phyloP scores from a whole-genome alignment of 2,329 filamentous ascomycete species.

The Bipolaris bicolor region DNA sequence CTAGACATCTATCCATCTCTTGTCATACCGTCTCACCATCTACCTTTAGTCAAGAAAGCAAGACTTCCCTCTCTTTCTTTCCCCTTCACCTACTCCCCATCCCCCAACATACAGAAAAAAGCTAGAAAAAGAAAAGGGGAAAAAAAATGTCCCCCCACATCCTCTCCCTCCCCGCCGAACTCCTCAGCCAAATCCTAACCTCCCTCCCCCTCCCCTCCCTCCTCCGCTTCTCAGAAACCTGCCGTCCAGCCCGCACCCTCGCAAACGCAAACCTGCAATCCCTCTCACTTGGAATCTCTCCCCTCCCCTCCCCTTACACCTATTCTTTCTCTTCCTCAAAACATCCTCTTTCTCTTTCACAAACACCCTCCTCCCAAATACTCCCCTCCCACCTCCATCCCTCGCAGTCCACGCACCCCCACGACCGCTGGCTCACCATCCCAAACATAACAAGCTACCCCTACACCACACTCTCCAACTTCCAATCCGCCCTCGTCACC shows the following conservation, averaged over 20 bases:
- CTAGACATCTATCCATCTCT: too few species aligned
- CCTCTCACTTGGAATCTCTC: slow-evolving; percentile 79
- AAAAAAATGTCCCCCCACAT: slow-evolving; percentile 28
- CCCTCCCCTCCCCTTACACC: slow-evolving; percentile 49
- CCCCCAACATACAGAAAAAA: too few species aligned
- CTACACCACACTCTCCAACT: slow-evolving; percentile 30
- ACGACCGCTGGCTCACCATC: slow-evolving; percentile 6
- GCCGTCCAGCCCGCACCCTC: slow-evolving; percentile 31
- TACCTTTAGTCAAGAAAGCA: too few species aligned
- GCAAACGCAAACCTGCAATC: slow-evolving; percentile 49
- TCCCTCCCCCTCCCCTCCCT: slow-evolving; percentile 41
- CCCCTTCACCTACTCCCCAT: neutral
- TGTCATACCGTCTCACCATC: too few species aligned
- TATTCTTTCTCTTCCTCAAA: slow-evolving; percentile 61
- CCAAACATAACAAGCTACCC: slow-evolving; percentile 23
- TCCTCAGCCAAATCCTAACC: slow-evolving; percentile 42
- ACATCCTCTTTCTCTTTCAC: neutral
- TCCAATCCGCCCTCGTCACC: slow-evolving; percentile 37
- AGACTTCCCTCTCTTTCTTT: neutral
- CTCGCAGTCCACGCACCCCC: neutral
- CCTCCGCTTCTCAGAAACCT: slow-evolving; percentile 45
- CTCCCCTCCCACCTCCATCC: too few species aligned
- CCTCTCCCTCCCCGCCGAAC: slow-evolving; percentile 41
- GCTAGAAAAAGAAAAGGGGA: too few species aligned
- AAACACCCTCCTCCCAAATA: neutral